Conservation (phyloP, 176 grass and related monocot species). For the Oropetium thomaeum region DNA sequence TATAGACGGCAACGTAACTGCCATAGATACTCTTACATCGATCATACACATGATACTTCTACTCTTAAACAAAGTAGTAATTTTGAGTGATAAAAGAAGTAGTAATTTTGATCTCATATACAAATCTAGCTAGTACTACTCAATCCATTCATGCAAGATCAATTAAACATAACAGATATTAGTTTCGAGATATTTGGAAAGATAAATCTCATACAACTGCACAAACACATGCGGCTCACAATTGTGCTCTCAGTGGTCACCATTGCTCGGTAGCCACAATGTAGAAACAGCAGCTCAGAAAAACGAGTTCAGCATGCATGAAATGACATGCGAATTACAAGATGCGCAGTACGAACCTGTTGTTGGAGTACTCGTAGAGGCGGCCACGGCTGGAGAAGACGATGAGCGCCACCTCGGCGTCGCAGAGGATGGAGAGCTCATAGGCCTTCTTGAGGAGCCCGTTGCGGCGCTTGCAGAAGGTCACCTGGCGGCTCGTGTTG, state of each 20-base stretch:
- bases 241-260: neutral
- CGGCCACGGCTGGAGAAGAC: conserved; percentile 91
- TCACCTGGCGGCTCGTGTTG: conserved; percentile 73
- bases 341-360: conserved; percentile 47
- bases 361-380: conserved; percentile 98
- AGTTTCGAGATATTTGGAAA: neutral
- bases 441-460: conserved; percentile 87
- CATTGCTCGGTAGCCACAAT: neutral
- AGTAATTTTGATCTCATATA: neutral
- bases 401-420: conserved; percentile 71
- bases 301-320: conserved; percentile 36
- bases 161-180: neutral
- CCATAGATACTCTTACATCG: too few relatives aligned
- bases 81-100: too few relatives aligned
- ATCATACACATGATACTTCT: too few relatives aligned
- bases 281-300: neutral
- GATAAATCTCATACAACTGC: neutral
- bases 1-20: too few relatives aligned
- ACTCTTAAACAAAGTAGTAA: too few relatives aligned
- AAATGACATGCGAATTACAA: conserved; percentile 29
- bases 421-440: conserved; percentile 81
- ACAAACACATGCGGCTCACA: neutral
- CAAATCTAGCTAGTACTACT: neutral
- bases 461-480: conserved; percentile 79
- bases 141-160: neutral